Evolutionary conservation across 225 moss, liverwort and hornwort species (phyloP), one percentile per base, ranked within the genome.

Genomic region (Neckera pumila): DNA sequence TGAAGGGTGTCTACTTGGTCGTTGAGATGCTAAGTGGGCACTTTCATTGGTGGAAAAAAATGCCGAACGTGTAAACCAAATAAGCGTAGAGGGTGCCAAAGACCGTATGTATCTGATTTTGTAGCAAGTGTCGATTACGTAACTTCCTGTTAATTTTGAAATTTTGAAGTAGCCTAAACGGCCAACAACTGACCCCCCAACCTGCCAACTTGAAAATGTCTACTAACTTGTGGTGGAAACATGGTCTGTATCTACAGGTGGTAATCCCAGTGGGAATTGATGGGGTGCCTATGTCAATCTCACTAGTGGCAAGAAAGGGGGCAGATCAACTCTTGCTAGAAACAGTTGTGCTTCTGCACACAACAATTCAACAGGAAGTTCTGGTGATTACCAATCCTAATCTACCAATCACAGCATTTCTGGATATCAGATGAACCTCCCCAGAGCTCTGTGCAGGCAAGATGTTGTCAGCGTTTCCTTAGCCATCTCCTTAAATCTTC

Each of bases 361-460:
- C 83, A 71, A 90, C 93, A 80, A 92, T 92, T 43, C 88, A 88
- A 88, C 93, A 93, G 56, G 92, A 93, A 92, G 89, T 88, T 87
- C 90, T 84, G 92, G 92, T 88, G 90, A 86, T 89, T 86, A 84
- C 80, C 63, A 80, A 87, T 86, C 86, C 93, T 88, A 80, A 93
- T 87, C 76, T 90, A 88, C 89, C 90, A 92, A 85, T 89, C 11
- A 85, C 91, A 81, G 89, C 85, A 89, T 91, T 89, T 89, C 85
- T 89, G 86, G 69, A 83, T 89, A 92, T 89, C 83, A 74, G 49
- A 83, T 91, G 88, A 91, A 85, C 83, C 85, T 73, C 47, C 62
- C 83, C 87, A 86, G 63, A 79, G 82, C 77, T 88, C 80, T 61
- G 51, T 38, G 75, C 86, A 91, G 91, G 92, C 91, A 89, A 92